Conservation (phyloP, 345 rosid genomes). For the Camelina sativa region DNA sequence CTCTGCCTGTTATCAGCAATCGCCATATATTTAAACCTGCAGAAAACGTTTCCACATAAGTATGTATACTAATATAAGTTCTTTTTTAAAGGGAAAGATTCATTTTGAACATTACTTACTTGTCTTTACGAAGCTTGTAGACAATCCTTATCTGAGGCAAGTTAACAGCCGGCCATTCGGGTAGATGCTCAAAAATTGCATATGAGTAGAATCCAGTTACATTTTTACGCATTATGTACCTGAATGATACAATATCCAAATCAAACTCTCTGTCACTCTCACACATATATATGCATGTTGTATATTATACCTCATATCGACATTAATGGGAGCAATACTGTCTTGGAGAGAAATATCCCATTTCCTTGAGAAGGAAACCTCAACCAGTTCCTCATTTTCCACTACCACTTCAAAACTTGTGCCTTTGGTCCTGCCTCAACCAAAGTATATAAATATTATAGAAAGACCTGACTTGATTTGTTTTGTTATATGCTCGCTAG, state of each 20-base stretch:
- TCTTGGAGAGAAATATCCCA: constrained; percentile 62
- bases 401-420: constrained; percentile 55
- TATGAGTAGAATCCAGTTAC: constrained; percentile 82
- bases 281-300: constrained; percentile 8
- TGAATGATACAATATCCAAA: constrained; percentile 37
- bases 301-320: constrained; percentile 62
- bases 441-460: not conserved
- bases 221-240: constrained; percentile 72
- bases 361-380: constrained; percentile 61
- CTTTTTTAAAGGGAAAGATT: not conserved
- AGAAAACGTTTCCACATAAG: not conserved
- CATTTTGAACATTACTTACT: constrained; percentile 39
- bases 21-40: constrained; percentile 84
- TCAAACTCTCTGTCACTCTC: not conserved
- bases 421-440: constrained; percentile 41
- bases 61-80: constrained; percentile 2
- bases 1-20: constrained; percentile 75
- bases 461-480: not conserved
- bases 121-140: constrained; percentile 83
- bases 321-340: constrained; percentile 50
- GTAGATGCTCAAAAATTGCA: constrained; percentile 70
- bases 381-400: constrained; percentile 58
- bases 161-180: constrained; percentile 82
- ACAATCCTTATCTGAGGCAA: constrained; percentile 83
- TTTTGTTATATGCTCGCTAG: not conserved